These are phyloP conservation scores for Pseudonitzschia multistriata DNA, from an alignment of 108 stramenopile genomes.

Conservation along the genomic window DNA sequence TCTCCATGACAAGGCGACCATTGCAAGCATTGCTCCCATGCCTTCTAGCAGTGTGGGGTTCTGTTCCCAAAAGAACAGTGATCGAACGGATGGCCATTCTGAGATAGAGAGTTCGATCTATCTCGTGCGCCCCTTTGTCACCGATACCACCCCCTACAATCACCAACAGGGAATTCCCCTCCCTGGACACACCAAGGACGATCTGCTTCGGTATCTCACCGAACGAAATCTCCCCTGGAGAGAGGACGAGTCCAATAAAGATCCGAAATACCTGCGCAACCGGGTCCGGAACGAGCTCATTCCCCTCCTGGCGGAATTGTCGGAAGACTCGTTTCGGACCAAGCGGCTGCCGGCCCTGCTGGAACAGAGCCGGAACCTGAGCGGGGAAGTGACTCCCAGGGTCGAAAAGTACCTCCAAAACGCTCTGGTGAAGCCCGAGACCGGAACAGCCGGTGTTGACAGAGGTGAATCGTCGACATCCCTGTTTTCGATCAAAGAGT, in stretches of 20 bases:
- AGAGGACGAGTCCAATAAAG: constrained; percentile 73
- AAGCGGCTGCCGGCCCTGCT: constrained; percentile 55
- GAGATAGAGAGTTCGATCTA: no score
- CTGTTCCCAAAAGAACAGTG: no score
- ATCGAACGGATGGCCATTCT: no score
- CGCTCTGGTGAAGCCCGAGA: neutral
- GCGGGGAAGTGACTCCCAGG: constrained; percentile 40
- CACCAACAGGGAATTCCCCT: no score
- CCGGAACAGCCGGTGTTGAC: neutral
- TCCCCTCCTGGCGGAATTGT: constrained; percentile 69
- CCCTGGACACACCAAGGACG: constrained; percentile 42
- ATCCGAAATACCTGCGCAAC: constrained; percentile 74
- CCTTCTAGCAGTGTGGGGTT: neutral
- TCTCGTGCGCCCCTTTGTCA: constrained; percentile 71
- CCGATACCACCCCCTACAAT: neutral
- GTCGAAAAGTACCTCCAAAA: constrained; percentile 44
- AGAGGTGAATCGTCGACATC: neutral
- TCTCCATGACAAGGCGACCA: constrained; percentile 10
- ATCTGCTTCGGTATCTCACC: constrained; percentile 55
- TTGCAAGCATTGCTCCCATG: constrained; percentile 12
- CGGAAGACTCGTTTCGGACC: constrained; percentile 39
- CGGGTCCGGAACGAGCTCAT: constrained; percentile 85
- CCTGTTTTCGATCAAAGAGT: neutral
- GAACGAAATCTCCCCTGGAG: constrained; percentile 51
- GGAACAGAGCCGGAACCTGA: constrained; percentile 65